Percentiles rank a stretch among this genome's conserved stretches.
These are phyloP conservation scores for Sphaerulina vaccinii DNA, from an alignment of 2,329 filamentous ascomycete genomes.

Conservation along the genomic window DNA sequence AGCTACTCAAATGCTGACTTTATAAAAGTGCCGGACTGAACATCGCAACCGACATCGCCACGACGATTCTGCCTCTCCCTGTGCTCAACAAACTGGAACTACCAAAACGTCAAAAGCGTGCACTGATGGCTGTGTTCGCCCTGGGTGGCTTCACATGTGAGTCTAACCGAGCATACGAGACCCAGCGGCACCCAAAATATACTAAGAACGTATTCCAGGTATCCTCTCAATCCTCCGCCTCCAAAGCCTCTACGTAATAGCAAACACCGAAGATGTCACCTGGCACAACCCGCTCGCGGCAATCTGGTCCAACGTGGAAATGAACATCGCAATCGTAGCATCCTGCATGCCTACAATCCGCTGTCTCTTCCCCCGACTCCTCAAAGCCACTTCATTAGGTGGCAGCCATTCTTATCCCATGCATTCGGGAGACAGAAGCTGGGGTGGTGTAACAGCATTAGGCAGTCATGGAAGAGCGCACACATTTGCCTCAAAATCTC, in stretches of 20 bases:
- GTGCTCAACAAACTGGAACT: conserved; percentile 38
- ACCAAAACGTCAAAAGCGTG: conserved; percentile 35
- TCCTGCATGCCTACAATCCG: conserved; percentile 41
- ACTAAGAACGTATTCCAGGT: not conserved
- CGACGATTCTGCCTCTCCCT: conserved; percentile 38
- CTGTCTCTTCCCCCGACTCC: conserved; percentile 38
- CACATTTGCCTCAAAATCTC: too few relatives aligned
- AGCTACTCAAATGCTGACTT: not conserved
- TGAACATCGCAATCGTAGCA: conserved; percentile 40
- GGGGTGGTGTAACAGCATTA: not conserved
- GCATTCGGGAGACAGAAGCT: not conserved
- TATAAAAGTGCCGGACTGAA: conserved; percentile 34
- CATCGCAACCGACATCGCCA: conserved; percentile 39
- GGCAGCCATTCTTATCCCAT: not conserved
- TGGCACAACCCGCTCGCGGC: conserved; percentile 37
- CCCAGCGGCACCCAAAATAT: too few relatives aligned
- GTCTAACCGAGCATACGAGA: not conserved
- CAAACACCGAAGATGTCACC: conserved; percentile 28
- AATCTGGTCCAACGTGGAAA: conserved; percentile 40
- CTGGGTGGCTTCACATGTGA: conserved; percentile 36
- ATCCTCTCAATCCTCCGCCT: conserved; percentile 37
- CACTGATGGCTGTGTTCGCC: conserved; percentile 38
- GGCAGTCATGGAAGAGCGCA: too few relatives aligned
- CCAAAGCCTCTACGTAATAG: conserved; percentile 30
- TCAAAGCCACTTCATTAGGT: conserved; percentile 22